phyloP scores from a whole-genome alignment of 371 early-diverging fungal species.

The Syncephalastrum contaminatum region DNA sequence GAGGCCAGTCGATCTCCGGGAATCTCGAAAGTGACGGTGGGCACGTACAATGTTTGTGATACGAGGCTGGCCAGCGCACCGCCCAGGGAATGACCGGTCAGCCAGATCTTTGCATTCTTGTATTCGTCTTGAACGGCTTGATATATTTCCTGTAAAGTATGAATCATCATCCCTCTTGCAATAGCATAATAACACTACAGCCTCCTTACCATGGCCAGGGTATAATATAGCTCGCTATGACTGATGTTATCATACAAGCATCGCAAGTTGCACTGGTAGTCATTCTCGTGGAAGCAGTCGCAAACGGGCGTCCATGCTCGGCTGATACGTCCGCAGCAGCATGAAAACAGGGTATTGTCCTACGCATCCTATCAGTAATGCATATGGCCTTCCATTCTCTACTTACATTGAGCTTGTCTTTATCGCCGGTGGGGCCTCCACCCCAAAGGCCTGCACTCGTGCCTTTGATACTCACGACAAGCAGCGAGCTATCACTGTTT shows the following conservation, averaged over 20 bases:
- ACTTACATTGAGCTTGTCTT: constrained; percentile 81
- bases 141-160: constrained; percentile 25
- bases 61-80: constrained; percentile 82
- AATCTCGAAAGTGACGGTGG: constrained; percentile 85
- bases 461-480: constrained; percentile 90
- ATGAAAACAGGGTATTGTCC: constrained; percentile 95
- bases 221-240: constrained; percentile 77
- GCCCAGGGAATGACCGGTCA: constrained; percentile 95
- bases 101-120: constrained; percentile 73
- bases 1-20: constrained; percentile 89
- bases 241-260: constrained; percentile 65
- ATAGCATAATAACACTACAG: background rate
- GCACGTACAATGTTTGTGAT: constrained; percentile 84
- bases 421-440: constrained; percentile 77
- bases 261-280: constrained; percentile 58
- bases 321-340: constrained; percentile 95
- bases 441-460: constrained; percentile 78
- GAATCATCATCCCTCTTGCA: background rate
- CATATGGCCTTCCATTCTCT: background rate
- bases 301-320: constrained; percentile 85
- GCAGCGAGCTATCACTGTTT: constrained; percentile 59
- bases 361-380: constrained; percentile 17
- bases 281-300: constrained; percentile 65
- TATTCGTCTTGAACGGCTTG: constrained; percentile 60
- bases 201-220: constrained; percentile 66